Conservation (phyloP, 1,284 basidiomycete genomes). For the Marasmius oreades region DNA sequence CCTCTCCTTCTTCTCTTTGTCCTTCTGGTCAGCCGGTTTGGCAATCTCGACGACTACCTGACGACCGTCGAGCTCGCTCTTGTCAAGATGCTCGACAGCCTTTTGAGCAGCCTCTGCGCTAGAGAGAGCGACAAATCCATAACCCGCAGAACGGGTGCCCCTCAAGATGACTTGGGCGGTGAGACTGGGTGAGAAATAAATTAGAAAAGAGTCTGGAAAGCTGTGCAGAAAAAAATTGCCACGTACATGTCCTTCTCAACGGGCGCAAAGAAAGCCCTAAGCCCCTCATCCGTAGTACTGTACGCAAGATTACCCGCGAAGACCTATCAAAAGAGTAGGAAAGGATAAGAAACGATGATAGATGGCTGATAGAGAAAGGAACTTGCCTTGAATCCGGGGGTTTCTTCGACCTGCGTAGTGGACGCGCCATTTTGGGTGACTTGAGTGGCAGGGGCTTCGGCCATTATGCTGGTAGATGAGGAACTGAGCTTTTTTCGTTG, state of each 20-base stretch:
- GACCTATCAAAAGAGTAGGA: slow-evolving; percentile 45
- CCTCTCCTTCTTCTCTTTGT: slow-evolving; percentile 75
- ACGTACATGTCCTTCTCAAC: slow-evolving; percentile 80
- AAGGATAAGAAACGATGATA: slow-evolving; percentile 16
- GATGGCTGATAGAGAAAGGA: slow-evolving; percentile 14
- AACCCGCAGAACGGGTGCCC: slow-evolving; percentile 80
- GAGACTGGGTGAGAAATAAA: slow-evolving; percentile 41
- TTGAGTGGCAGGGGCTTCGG: slow-evolving; percentile 79
- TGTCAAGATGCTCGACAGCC: slow-evolving; percentile 84
- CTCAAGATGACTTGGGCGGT: slow-evolving; percentile 80
- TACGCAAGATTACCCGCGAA: slow-evolving; percentile 89
- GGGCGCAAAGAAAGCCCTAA: slow-evolving; percentile 84
- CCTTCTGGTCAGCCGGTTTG: slow-evolving; percentile 83
- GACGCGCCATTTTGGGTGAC: slow-evolving; percentile 77
- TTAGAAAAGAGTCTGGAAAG: slow-evolving; percentile 23
- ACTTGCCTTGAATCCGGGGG: slow-evolving; percentile 70
- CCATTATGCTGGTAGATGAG: slow-evolving; percentile 64
- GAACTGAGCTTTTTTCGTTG: slow-evolving; percentile 41
- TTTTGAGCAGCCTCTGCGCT: slow-evolving; percentile 80
- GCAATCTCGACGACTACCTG: slow-evolving; percentile 86
- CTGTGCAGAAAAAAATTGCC: slow-evolving; percentile 32
- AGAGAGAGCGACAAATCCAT: slow-evolving; percentile 86
- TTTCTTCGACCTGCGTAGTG: slow-evolving; percentile 73
- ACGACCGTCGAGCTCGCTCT: slow-evolving; percentile 85
- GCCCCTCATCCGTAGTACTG: slow-evolving; percentile 84